Conservation (phyloP, 768 basidiomycete species). For the Lactarius akahatsu region DNA sequence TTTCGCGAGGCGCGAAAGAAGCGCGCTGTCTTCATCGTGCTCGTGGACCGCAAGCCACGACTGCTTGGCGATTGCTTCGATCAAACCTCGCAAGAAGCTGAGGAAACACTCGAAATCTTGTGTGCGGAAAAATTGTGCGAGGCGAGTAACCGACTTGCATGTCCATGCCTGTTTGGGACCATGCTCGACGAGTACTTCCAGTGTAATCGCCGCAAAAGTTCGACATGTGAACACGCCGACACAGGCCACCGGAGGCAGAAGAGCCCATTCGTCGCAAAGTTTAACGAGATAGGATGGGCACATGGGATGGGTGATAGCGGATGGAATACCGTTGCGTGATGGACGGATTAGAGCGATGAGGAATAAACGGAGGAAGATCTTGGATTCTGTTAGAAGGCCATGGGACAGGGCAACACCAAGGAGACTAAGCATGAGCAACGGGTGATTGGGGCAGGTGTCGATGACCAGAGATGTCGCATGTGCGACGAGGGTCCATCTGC, state of each 20-base stretch:
- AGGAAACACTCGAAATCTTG: constrained; percentile 39
- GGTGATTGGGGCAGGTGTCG: constrained; percentile 45
- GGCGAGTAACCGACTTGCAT: constrained; percentile 42
- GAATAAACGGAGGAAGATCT: constrained; percentile 42
- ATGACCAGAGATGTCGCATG: constrained; percentile 54
- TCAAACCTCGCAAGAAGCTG: constrained; percentile 35
- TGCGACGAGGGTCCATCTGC: constrained; percentile 49
- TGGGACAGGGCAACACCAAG: constrained; percentile 52
- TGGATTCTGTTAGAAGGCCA: constrained; percentile 45
- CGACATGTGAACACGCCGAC: constrained; percentile 24
- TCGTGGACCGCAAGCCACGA: background rate
- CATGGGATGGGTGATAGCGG: constrained; percentile 23
- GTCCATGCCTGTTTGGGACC: constrained; percentile 39
- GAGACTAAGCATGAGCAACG: constrained; percentile 48
- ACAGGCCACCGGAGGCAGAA: background rate
- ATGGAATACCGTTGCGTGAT: constrained; percentile 13
- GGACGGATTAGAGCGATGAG: constrained; percentile 42
- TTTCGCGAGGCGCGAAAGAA: constrained; percentile 29
- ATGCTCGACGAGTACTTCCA: constrained; percentile 34
- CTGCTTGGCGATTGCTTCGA: constrained; percentile 18
- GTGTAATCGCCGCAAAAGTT: constrained; percentile 38
- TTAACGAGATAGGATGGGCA: constrained; percentile 25
- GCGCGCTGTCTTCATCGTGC: constrained; percentile 13
- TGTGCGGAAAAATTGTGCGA: constrained; percentile 37
- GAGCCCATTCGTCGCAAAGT: constrained; percentile 20